Conservation (phyloP, 2,329 filamentous ascomycete species). For the Colletotrichum ledebouriae region DNA sequence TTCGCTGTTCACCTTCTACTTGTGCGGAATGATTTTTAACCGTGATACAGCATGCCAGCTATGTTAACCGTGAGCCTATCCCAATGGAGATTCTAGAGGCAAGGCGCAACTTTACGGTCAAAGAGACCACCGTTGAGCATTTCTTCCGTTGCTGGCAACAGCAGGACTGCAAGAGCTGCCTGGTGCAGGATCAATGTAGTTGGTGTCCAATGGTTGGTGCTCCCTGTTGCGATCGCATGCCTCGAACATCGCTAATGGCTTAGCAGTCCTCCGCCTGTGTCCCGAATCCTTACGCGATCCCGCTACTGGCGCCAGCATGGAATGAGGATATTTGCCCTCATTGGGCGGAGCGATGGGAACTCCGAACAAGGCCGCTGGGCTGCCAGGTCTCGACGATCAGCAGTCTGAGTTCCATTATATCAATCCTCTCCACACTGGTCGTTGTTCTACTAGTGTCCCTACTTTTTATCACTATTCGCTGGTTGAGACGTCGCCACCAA, state of each 20-base stretch:
- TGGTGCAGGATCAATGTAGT: constrained; percentile 59
- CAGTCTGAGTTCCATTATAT: constrained; percentile 52
- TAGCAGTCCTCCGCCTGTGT: constrained; percentile 66
- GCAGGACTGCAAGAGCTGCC: constrained; percentile 63
- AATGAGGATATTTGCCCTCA: constrained; percentile 66
- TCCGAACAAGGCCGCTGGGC: constrained; percentile 55
- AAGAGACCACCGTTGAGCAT: constrained; percentile 53
- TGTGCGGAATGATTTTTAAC: background rate
- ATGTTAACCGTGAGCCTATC: background rate
- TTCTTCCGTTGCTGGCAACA: constrained; percentile 65
- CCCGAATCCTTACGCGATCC: constrained; percentile 61
- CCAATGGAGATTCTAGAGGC: constrained; percentile 19
- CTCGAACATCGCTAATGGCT: constrained; percentile 19
- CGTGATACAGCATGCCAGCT: background rate
- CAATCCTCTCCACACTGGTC: constrained; percentile 51
- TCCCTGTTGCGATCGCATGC: background rate
- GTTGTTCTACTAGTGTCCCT: constrained; percentile 46
- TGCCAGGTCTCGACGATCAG: constrained; percentile 60
- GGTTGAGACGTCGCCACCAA: constrained; percentile 34
- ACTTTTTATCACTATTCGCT: constrained; percentile 35
- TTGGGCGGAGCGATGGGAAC: constrained; percentile 59
- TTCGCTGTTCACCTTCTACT: background rate
- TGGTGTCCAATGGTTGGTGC: constrained; percentile 67
- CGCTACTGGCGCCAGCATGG: constrained; percentile 64
- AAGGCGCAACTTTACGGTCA: constrained; percentile 50